Percentiles rank a stretch among this genome's conserved stretches.
phyloP scores from a whole-genome alignment of 495 filamentous ascomycete genomes.

The Hypoxylon rickii region DNA sequence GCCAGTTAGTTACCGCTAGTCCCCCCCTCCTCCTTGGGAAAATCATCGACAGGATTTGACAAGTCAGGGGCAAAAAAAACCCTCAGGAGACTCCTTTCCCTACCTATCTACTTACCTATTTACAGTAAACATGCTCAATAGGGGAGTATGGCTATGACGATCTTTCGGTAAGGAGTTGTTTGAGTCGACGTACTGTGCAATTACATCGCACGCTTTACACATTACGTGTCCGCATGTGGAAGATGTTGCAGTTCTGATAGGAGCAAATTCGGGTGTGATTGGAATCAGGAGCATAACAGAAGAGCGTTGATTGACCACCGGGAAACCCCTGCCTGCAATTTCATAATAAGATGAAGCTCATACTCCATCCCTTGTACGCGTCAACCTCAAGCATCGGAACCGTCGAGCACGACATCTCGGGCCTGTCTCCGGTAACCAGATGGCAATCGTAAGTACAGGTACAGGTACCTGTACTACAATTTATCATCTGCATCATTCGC shows the following conservation, averaged over 20 bases:
- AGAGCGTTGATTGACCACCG: conserved; percentile 25
- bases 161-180: neutral
- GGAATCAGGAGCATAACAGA: conserved; percentile 20
- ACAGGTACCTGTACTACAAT: too few relatives aligned
- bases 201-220: conserved; percentile 27
- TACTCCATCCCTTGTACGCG: conserved; percentile 33
- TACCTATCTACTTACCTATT: conserved; percentile 7
- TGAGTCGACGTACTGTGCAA: neutral
- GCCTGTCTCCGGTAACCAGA: conserved; percentile 8
- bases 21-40: neutral
- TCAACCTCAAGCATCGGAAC: conserved; percentile 17
- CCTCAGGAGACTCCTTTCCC: neutral
- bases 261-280: conserved; percentile 25
- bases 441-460: too few relatives aligned
- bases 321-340: conserved; percentile 33
- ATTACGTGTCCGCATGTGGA: conserved; percentile 30
- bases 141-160: neutral
- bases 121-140: too few relatives aligned
- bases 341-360: conserved; percentile 36
- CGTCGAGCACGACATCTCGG: conserved; percentile 29
- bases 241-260: conserved; percentile 16
- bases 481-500: too few relatives aligned
- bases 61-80: neutral
- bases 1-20: neutral
- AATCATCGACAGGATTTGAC: neutral